phyloP scores from a whole-genome alignment of 495 filamentous ascomycete species.

The Penicillium manginii region DNA sequence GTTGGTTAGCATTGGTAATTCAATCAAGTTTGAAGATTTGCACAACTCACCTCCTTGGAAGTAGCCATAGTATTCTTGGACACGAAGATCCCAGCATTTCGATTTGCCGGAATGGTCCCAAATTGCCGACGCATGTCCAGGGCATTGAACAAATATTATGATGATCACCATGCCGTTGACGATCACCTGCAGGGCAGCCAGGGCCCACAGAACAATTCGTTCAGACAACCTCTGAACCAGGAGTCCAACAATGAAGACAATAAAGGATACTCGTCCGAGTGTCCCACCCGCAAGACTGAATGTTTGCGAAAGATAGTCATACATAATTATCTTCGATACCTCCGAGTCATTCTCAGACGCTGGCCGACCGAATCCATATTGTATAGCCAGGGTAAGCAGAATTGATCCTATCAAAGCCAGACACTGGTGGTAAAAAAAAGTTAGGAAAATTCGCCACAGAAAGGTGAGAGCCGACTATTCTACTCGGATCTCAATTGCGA shows the following conservation, averaged over 20 bases:
- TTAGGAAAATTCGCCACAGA: slow-evolving; percentile 2
- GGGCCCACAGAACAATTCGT: slow-evolving; percentile 36
- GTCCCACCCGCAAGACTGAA: slow-evolving; percentile 28
- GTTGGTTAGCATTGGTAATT: neutral
- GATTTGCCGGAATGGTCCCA: slow-evolving; percentile 40
- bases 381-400: slow-evolving; percentile 27
- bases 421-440: slow-evolving; percentile 15
- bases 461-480: neutral
- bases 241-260: slow-evolving; percentile 42
- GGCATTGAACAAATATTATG: slow-evolving; percentile 46
- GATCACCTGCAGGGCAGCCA: slow-evolving; percentile 31
- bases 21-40: neutral
- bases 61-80: slow-evolving; percentile 46
- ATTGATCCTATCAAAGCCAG: slow-evolving; percentile 29
- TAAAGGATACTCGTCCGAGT: slow-evolving; percentile 41
- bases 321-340: slow-evolving; percentile 28
- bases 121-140: slow-evolving; percentile 34
- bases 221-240: slow-evolving; percentile 36
- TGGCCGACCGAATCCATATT: slow-evolving; percentile 28
- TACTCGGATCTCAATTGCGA: neutral
- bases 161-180: slow-evolving; percentile 34
- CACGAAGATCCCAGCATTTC: slow-evolving; percentile 35
- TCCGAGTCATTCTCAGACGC: slow-evolving; percentile 5
- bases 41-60: slow-evolving; percentile 40
- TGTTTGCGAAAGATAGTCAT: slow-evolving; percentile 32